Evolutionary conservation across 768 basidiomycete genomes (phyloP).

Genomic region (Rubroboletus pulcherrimus): DNA sequence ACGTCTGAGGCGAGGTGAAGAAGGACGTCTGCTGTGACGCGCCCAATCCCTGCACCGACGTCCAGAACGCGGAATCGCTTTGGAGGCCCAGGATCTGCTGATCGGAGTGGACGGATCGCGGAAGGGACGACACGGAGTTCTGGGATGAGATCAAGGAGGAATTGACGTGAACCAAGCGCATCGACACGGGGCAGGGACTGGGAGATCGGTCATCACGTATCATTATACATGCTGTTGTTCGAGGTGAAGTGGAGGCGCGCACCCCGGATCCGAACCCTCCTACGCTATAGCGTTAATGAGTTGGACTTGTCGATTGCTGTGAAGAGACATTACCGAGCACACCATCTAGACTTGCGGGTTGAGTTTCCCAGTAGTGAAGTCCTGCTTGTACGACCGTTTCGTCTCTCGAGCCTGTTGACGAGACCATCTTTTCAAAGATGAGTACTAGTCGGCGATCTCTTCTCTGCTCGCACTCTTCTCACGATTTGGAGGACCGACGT

Average conservation of each 20-base stretch:
- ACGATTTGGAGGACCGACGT: too few relatives aligned
- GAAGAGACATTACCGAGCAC: constrained; percentile 61
- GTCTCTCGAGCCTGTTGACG: constrained; percentile 21
- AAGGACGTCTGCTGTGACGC: constrained; percentile 85
- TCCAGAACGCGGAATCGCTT: constrained; percentile 76
- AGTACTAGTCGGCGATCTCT: background rate
- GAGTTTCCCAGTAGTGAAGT: constrained; percentile 80
- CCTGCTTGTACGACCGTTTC: constrained; percentile 68
- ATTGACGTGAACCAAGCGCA: constrained; percentile 83
- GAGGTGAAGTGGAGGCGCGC: constrained; percentile 11
- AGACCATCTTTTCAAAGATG: background rate
- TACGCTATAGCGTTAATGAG: constrained; percentile 20
- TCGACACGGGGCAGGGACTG: constrained; percentile 89
- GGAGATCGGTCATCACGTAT: background rate
- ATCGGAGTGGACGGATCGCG: constrained; percentile 52
- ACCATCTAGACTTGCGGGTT: constrained; percentile 80
- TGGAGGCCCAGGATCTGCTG: constrained; percentile 12
- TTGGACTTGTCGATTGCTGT: background rate
- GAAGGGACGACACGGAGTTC: constrained; percentile 75
- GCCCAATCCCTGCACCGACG: constrained; percentile 91
- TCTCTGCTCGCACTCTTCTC: too few relatives aligned
- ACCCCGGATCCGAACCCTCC: constrained; percentile 57
- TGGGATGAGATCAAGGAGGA: constrained; percentile 79
- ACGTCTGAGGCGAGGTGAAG: constrained; percentile 87
- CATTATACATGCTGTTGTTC: background rate